Percentiles rank a stretch among this genome's conserved stretches.
These are phyloP conservation scores for Hebeloma cylindrosporum DNA, from an alignment of 768 basidiomycete genomes.

Conservation along the genomic window DNA sequence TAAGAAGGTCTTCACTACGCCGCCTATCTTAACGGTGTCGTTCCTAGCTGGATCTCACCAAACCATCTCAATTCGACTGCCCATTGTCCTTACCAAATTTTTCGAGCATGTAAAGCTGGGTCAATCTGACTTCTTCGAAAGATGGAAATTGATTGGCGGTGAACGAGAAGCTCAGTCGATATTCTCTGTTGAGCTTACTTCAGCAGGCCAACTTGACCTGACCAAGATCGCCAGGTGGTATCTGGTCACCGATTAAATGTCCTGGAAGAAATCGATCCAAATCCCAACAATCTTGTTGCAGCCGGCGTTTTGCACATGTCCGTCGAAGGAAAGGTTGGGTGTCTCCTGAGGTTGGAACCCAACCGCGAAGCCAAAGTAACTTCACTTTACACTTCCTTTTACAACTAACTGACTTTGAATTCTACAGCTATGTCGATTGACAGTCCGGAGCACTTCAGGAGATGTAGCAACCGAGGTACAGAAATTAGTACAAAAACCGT, in stretches of 20 bases:
- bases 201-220: slow-evolving; percentile 71
- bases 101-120: slow-evolving; percentile 89
- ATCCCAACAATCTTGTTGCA: slow-evolving; percentile 88
- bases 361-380: slow-evolving; percentile 91
- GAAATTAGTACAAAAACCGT: slow-evolving; percentile 48
- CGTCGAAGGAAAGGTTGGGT: slow-evolving; percentile 92
- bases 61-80: slow-evolving; percentile 78
- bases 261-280: slow-evolving; percentile 87
- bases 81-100: slow-evolving; percentile 88
- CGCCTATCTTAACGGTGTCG: slow-evolving; percentile 83
- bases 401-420: slow-evolving; percentile 3
- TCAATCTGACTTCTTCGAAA: slow-evolving; percentile 88
- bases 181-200: slow-evolving; percentile 75
- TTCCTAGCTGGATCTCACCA: slow-evolving; percentile 94
- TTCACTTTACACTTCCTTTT: background rate
- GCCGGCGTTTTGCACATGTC: slow-evolving; percentile 97
- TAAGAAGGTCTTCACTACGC: slow-evolving; percentile 75
- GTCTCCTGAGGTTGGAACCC: slow-evolving; percentile 89
- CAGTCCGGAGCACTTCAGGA: slow-evolving; percentile 94
- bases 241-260: slow-evolving; percentile 75
- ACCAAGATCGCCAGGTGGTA: slow-evolving; percentile 72
- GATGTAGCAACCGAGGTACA: slow-evolving; percentile 76
- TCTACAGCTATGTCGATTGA: slow-evolving; percentile 82
- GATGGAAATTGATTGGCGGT: slow-evolving; percentile 98
- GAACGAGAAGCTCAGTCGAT: slow-evolving; percentile 90